Base-by-base conservation (phyloP, 345 rosid species). In the Hibiscus tridactylites region DNA sequence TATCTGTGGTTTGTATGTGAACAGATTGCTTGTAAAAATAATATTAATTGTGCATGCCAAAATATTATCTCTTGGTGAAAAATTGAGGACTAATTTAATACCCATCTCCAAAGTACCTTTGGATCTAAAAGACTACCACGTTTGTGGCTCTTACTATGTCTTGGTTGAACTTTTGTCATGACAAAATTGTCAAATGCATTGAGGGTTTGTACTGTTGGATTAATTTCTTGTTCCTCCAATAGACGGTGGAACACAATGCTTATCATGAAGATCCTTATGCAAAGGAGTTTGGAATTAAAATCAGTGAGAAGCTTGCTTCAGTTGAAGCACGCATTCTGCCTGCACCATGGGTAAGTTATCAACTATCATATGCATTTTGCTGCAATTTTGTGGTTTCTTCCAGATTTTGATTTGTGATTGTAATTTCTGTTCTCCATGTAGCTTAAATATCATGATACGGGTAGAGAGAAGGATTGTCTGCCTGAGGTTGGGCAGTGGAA, bases 401-500 rank as follows among this genome's bases (percentile, higher is more conserved):
- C 16, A 12, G 54, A 19, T 46, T 50, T 52, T 52, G 24, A 68
- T 19, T 31, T 52, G 69, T 29, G 63, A 6, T 52, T 39, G 77
- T 56, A 35, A 15, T 68, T 1, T 54, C n/a, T 71, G 15, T 8
- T 47, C 39, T 75, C 46, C 57, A 70, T 72, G 61, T 86, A 96
- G 99, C 94, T 96, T 19, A 96, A 92, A 77, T 96, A 96, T 79
- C 99, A 96, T 54, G 98, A 92, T 19, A 90, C 96, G 0, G 98
- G 98, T 28, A 85, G 89, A 77, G 95, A 92, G 77, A 90, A 82
- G 83, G 87, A 86, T 74, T 91, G 97, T 75, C 78, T 86, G 59
- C 99, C 99, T 58, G 93, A 92, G 77, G 94, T 92, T 65, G 99
- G 99, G 3, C 96, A 91, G 50, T 96, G 99, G 99, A 96, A 96